Percentiles rank a stretch among this genome's conserved stretches.
These are phyloP conservation scores for Rosa persica DNA, from an alignment of 306 rosid genomes.

Conservation along the genomic window DNA sequence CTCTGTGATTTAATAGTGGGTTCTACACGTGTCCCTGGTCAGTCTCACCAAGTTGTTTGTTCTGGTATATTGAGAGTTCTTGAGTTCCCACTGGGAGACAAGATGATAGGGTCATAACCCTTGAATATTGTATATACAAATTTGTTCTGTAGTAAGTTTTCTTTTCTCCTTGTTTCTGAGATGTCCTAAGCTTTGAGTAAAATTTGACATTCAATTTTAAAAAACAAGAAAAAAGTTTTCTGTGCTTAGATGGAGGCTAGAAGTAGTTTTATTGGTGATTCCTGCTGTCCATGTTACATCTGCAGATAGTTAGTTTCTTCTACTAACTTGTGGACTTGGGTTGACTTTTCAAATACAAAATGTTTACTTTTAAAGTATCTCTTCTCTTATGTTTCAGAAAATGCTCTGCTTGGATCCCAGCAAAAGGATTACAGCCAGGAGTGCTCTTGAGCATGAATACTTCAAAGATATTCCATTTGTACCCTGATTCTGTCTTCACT, in stretches of 20 bases:
- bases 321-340: not conserved
- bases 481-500: slow-evolving; percentile 48
- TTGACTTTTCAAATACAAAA: not conserved
- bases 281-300: not conserved
- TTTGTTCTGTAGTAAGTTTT: not conserved
- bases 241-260: not conserved
- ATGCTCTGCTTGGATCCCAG: slow-evolving; percentile 98
- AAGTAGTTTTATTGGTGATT: not conserved
- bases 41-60: not conserved
- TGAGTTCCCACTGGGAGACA: slow-evolving; percentile 7
- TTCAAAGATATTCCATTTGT: slow-evolving; percentile 88
- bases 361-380: slow-evolving; percentile 18
- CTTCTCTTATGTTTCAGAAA: slow-evolving; percentile 46
- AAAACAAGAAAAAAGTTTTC: not conserved
- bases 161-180: not conserved
- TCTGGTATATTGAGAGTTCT: not conserved
- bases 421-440: slow-evolving; percentile 90
- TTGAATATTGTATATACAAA: not conserved
- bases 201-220: not conserved
- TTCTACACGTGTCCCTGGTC: not conserved
- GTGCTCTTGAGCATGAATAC: slow-evolving; percentile 95
- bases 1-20: not conserved
- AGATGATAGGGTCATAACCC: slow-evolving; percentile 10
- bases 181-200: not conserved
- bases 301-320: not conserved